A percentile compares a stretch with the other conserved stretches of the same genome.
These are phyloP conservation scores for Penicillium olsonii DNA, from an alignment of 2,329 filamentous ascomycete species.

Conservation along the genomic window DNA sequence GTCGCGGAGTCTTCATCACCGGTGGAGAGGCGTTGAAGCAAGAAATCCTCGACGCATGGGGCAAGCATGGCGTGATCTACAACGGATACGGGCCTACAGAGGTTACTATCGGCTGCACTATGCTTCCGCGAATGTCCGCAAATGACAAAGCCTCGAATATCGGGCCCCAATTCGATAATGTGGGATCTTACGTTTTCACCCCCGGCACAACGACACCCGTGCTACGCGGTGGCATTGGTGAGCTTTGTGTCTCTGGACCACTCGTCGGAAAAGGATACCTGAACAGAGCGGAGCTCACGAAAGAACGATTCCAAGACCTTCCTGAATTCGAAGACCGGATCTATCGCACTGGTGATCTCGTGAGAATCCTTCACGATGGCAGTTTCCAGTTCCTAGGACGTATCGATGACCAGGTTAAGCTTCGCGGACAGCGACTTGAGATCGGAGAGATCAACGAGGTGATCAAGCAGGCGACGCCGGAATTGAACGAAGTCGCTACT, in stretches of 20 bases:
- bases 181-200: conserved; percentile 76
- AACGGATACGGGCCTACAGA: conserved; percentile 94
- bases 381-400: conserved; percentile 87
- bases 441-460: conserved; percentile 88
- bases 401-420: conserved; percentile 88
- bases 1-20: conserved; percentile 85
- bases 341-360: conserved; percentile 87
- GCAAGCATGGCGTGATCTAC: conserved; percentile 76
- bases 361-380: conserved; percentile 75
- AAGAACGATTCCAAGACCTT: conserved; percentile 72
- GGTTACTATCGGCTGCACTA: conserved; percentile 88
- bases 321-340: conserved; percentile 60
- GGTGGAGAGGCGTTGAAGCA: conserved; percentile 86
- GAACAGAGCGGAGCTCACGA: conserved; percentile 74
- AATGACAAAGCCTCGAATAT: conserved; percentile 87
- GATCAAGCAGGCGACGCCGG: conserved; percentile 62
- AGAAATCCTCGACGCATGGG: conserved; percentile 86
- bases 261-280: conserved; percentile 89
- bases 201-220: conserved; percentile 71
- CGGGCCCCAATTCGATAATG: conserved; percentile 81
- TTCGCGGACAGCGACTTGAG: conserved; percentile 85
- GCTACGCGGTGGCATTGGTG: conserved; percentile 75
- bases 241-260: conserved; percentile 83
- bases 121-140: conserved; percentile 76
- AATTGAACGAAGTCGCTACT: conserved; percentile 71